Percentiles rank a stretch among this genome's conserved stretches.
These are phyloP conservation scores for Backusella psychrophila DNA, from an alignment of 192 early-diverging fungal species.

Conservation along the genomic window DNA sequence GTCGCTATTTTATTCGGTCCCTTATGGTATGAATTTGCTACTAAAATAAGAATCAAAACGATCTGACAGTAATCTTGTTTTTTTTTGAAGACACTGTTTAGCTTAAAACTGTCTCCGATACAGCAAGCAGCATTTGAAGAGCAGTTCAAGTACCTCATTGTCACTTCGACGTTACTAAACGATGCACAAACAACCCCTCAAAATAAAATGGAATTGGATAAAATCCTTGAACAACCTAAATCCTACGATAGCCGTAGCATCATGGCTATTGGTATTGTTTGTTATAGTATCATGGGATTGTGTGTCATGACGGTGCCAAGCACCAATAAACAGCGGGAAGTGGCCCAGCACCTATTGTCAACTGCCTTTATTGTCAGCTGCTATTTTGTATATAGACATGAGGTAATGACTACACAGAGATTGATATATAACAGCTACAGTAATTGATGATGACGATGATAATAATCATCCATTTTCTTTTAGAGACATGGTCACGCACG, in stretches of 20 bases:
- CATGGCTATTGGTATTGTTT: not conserved
- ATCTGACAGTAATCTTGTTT: not conserved
- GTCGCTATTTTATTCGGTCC: not conserved
- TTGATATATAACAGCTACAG: not conserved
- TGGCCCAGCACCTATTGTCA: not conserved
- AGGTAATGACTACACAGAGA: not conserved
- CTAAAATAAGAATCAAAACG: not conserved
- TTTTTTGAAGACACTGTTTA: not conserved
- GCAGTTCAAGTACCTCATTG: slow-evolving; percentile 57
- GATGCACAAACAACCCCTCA: not conserved
- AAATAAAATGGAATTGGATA: not conserved
- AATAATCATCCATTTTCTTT: not conserved
- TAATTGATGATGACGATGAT: not conserved
- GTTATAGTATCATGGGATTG: not conserved
- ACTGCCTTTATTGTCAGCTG: not conserved
- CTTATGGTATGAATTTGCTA: not conserved
- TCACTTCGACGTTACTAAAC: slow-evolving; percentile 51
- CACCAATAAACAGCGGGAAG: not conserved
- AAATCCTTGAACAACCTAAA: not conserved
- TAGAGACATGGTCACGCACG: slow-evolving; percentile 1
- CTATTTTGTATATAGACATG: not conserved
- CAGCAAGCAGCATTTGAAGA: slow-evolving; percentile 58
- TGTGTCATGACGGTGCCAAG: not conserved
- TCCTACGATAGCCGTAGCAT: not conserved
- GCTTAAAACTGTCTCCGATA: slow-evolving; percentile 25